Base-by-base conservation (phyloP, 306 rosid genomes). In the Trichosanthes truncata region DNA sequence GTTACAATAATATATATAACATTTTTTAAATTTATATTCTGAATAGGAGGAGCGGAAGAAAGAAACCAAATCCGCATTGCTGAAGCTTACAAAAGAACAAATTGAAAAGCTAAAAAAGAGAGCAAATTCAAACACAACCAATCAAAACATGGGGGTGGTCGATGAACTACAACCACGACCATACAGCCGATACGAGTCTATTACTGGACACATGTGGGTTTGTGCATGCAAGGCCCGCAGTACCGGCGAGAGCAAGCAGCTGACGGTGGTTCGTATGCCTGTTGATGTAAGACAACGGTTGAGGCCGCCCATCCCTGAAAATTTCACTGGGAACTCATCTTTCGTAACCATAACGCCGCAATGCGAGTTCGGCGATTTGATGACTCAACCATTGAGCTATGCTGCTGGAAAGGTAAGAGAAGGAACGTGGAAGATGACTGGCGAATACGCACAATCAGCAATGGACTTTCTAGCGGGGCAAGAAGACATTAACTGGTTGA, bases 181-280 rank as follows among this genome's bases (percentile, higher is more conserved):
- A 17, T 76, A 76, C 15, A 31, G 35, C 12, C 60, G 67, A 41
- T 90, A 81, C 2, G 96, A 93, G 81, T 65, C 84, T 0, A 3
- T 93, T 9, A 71, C 90, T 0, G 91, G 90, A 0, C 88, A 93
- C 51, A 46, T 89, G 1, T 93, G 96, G 97, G 86, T 85, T 60
- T 84, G 85, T 56, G 89, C 92, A 0, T 65, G 89, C 78, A 89
- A 87, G 73, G 92, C 97, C 0, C 82, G 92, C 66, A 65, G 0
- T 89, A 78, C 69, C 11, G 4, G 33, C 9, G 63, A 1, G 85
- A 89, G 31, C 12, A 4, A 3, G 18, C 97, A 89, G 31, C 88
- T 84, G 15, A 87, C 91, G 0, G 53, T 49, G 0, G 10, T 89
- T 12, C 87, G 86, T 12, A 59, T 90, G 5, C 84, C 76, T 0